Evolutionary conservation across 2,329 filamentous ascomycete species (phyloP).

Genomic region (Cladosporium sp.): DNA sequence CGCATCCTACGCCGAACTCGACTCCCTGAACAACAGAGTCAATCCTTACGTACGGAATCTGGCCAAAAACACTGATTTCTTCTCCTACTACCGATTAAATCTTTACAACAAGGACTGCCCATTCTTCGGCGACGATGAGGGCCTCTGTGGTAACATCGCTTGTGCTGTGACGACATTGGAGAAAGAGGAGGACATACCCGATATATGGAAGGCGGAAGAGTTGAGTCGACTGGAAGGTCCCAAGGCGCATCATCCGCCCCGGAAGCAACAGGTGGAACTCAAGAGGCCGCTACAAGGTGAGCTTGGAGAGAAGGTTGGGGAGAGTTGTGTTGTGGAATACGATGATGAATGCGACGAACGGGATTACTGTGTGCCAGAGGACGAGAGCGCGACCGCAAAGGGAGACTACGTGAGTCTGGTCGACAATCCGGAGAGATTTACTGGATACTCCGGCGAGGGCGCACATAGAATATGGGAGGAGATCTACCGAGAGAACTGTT

Average conservation of each 20-base stretch:
- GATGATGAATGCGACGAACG: slow-evolving; percentile 95
- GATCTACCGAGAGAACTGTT: slow-evolving; percentile 97
- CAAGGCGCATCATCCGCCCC: slow-evolving; percentile 80
- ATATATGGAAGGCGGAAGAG: slow-evolving; percentile 86
- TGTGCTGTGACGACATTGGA: slow-evolving; percentile 94
- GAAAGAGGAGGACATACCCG: slow-evolving; percentile 88
- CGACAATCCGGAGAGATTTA: slow-evolving; percentile 92
- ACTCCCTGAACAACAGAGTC: slow-evolving; percentile 72
- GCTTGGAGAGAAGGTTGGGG: slow-evolving; percentile 79
- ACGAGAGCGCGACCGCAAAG: slow-evolving; percentile 78
- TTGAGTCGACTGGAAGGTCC: slow-evolving; percentile 89
- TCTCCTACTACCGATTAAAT: slow-evolving; percentile 94
- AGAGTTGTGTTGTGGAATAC: slow-evolving; percentile 95
- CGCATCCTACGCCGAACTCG: slow-evolving; percentile 86
- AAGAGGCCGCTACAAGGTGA: slow-evolving; percentile 73
- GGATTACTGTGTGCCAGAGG: slow-evolving; percentile 94
- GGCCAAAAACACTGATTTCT: slow-evolving; percentile 88
- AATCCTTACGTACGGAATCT: slow-evolving; percentile 74
- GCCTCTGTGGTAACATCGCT: slow-evolving; percentile 94
- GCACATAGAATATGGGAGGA: slow-evolving; percentile 92
- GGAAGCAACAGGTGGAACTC: slow-evolving; percentile 64
- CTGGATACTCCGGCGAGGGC: slow-evolving; percentile 81
- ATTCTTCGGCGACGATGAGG: slow-evolving; percentile 90
- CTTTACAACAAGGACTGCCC: slow-evolving; percentile 92
- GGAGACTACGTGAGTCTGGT: slow-evolving; percentile 95